Percentiles rank a stretch among this genome's conserved stretches.
phyloP scores from a whole-genome alignment of 1,139 yeast genomes.

The Lipomyces yarrowii region DNA sequence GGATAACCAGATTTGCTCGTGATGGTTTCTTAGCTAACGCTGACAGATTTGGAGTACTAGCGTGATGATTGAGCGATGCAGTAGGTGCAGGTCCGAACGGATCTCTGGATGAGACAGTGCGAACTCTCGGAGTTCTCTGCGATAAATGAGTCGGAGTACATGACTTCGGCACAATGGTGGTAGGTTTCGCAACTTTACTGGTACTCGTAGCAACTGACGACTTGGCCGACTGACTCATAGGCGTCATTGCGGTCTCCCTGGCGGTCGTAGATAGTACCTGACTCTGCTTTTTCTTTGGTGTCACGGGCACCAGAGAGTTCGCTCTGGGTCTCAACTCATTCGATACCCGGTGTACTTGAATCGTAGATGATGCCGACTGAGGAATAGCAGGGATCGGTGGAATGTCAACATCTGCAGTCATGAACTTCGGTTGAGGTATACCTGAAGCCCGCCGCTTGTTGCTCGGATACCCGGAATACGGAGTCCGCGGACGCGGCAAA shows the following conservation, averaged over 20 bases:
- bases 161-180: not conserved
- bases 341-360: not conserved
- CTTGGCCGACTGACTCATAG: not conserved
- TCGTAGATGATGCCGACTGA: not conserved
- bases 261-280: conserved; percentile 2
- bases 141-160: not conserved
- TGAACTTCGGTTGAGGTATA: conserved; percentile 18
- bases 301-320: not conserved
- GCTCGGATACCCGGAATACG: conserved; percentile 11
- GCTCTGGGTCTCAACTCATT: not conserved
- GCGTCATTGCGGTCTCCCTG: not conserved
- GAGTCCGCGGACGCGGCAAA: conserved; percentile 16
- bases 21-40: conserved; percentile 8
- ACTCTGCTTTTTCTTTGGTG: conserved; percentile 7
- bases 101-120: conserved; percentile 7
- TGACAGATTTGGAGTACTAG: conserved; percentile 25
- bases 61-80: conserved; percentile 22
- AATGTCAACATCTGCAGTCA: not conserved
- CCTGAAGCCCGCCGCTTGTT: conserved; percentile 15
- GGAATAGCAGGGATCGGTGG: conserved; percentile 8
- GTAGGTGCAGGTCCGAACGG: conserved; percentile 16
- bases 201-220: conserved; percentile 1
- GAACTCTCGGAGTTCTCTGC: not conserved
- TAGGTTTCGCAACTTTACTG: not conserved
- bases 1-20: not conserved